Percentiles rank a stretch among this genome's conserved stretches.
Conservation (phyloP, 331 rosid species). For the Quercus tomentella region DNA sequence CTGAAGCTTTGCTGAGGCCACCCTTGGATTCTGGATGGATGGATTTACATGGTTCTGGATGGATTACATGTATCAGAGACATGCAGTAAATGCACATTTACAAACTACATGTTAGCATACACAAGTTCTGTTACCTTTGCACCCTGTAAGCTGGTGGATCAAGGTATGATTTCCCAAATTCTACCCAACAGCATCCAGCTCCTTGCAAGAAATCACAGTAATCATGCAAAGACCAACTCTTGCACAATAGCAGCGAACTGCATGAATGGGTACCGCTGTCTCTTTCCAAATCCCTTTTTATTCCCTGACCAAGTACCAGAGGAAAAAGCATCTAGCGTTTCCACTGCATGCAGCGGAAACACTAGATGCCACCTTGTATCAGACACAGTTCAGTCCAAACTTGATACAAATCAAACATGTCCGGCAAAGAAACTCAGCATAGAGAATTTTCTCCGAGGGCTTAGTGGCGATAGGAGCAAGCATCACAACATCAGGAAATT, state of each 20-base stretch:
- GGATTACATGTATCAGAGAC: background rate
- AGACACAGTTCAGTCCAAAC: conserved; percentile 4
- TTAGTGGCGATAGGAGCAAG: conserved; percentile 15
- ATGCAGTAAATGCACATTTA: background rate
- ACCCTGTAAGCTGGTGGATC: conserved; percentile 20
- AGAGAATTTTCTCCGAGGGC: conserved; percentile 16
- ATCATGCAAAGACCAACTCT: conserved; percentile 23
- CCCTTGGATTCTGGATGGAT: conserved; percentile 27
- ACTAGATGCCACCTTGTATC: background rate
- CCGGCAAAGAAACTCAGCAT: conserved; percentile 29
- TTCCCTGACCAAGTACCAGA: background rate
- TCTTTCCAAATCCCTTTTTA: conserved; percentile 9
- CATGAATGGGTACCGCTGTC: conserved; percentile 10
- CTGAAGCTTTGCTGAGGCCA: conserved; percentile 16
- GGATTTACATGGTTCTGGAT: conserved; percentile 18
- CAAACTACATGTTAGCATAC: background rate
- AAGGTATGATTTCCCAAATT: conserved; percentile 21
- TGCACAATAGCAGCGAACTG: background rate
- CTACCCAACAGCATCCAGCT: conserved; percentile 41
- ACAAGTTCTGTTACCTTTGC: conserved; percentile 12
- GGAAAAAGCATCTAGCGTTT: too few species aligned
- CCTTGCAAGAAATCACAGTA: conserved; percentile 17
- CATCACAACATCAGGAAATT: conserved; percentile 14
- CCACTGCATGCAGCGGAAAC: too few species aligned
- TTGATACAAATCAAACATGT: background rate